These are phyloP conservation scores for Talaromyces marneffei DNA, from an alignment of 2,329 filamentous ascomycete genomes.

Conservation along the genomic window DNA sequence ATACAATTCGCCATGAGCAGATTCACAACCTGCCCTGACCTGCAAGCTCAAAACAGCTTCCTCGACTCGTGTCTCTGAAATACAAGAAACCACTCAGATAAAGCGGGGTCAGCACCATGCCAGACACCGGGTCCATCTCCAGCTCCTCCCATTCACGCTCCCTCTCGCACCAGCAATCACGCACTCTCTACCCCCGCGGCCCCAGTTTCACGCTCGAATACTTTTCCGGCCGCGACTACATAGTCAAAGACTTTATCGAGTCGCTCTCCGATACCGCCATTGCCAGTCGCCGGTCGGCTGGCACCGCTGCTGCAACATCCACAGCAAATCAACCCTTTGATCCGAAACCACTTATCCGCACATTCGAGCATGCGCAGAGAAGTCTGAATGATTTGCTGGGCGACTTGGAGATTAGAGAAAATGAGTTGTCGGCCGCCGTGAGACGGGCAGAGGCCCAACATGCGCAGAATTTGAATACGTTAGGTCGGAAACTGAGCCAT, in stretches of 20 bases:
- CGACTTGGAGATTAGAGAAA: constrained; percentile 83
- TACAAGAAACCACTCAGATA: background rate
- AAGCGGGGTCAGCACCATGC: constrained; percentile 23
- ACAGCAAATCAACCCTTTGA: constrained; percentile 61
- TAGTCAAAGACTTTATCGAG: constrained; percentile 96
- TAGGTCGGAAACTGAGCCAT: constrained; percentile 83
- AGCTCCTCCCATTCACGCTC: constrained; percentile 24
- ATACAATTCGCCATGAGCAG: background rate
- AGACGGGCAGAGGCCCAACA: constrained; percentile 88
- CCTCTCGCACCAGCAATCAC: constrained; percentile 44
- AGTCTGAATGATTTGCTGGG: constrained; percentile 55
- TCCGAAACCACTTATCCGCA: constrained; percentile 91
- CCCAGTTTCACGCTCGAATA: constrained; percentile 83
- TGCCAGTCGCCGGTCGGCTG: constrained; percentile 67
- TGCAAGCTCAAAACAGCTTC: background rate
- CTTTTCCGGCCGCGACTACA: constrained; percentile 86
- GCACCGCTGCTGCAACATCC: constrained; percentile 23
- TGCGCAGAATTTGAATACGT: constrained; percentile 78
- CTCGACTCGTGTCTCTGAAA: background rate
- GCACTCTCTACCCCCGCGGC: constrained; percentile 68
- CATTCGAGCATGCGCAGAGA: constrained; percentile 68
- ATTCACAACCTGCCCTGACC: background rate
- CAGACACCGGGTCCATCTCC: constrained; percentile 30
- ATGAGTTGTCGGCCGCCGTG: constrained; percentile 82
- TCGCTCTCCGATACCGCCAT: constrained; percentile 79